A percentile compares a stretch with the other conserved stretches of the same genome.
Evolutionary conservation across 2,329 filamentous ascomycete species (phyloP).

Genomic region (Elsinoe australis): DNA sequence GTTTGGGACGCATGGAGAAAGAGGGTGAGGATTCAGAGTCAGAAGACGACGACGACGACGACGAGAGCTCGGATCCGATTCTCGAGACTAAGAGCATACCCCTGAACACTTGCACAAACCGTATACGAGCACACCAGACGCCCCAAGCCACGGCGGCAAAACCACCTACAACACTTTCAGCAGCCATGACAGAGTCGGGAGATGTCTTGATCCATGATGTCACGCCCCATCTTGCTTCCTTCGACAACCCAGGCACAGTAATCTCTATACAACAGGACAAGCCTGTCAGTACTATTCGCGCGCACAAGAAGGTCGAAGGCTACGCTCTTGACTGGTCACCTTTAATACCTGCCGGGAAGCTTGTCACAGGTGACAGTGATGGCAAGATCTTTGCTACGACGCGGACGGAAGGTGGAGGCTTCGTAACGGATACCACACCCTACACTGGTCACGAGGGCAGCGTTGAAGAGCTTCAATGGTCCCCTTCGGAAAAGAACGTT

Average conservation of each 20-base stretch:
- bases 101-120: slow-evolving; percentile 80
- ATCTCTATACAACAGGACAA: slow-evolving; percentile 80
- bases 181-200: slow-evolving; percentile 84
- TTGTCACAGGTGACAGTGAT: slow-evolving; percentile 85
- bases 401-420: slow-evolving; percentile 77
- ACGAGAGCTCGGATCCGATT: slow-evolving; percentile 72
- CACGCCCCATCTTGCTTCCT: slow-evolving; percentile 77
- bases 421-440: slow-evolving; percentile 74
- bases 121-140: slow-evolving; percentile 78
- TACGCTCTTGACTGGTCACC: slow-evolving; percentile 98
- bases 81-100: slow-evolving; percentile 88
- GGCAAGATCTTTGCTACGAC: slow-evolving; percentile 85
- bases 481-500: slow-evolving; percentile 82
- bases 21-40: slow-evolving; percentile 58
- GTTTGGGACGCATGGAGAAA: slow-evolving; percentile 77
- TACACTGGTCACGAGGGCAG: slow-evolving; percentile 78
- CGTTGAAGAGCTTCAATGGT: slow-evolving; percentile 96
- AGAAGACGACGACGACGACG: slow-evolving; percentile 65
- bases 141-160: slow-evolving; percentile 61
- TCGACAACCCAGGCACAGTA: slow-evolving; percentile 77
- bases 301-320: slow-evolving; percentile 79
- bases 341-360: slow-evolving; percentile 67
- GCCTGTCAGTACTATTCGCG: slow-evolving; percentile 75
- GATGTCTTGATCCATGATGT: slow-evolving; percentile 91
- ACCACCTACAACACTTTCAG: slow-evolving; percentile 74